Base-by-base conservation (phyloP, 164 flowering plant genomes). In the Platanus orientalis region DNA sequence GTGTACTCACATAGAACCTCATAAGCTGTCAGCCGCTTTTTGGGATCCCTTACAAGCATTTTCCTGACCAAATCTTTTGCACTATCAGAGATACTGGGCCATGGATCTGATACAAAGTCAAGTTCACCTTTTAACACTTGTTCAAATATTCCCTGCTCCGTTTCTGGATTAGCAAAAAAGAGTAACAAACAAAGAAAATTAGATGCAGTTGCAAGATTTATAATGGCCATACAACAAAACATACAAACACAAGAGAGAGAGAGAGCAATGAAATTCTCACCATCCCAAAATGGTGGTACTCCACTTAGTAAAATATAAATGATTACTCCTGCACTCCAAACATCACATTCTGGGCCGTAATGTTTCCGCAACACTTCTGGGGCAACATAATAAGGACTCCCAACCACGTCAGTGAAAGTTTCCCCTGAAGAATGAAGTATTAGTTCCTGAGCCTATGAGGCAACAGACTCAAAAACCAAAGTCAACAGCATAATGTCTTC, bases 51-150 rank as follows among this genome's bases (percentile, higher is more conserved):
- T 7, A 44, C 58, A n/a, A 71, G 73, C 73, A 71, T 71, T 55
- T 48, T 64, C 57, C 58, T 65, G n/a, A 71, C 69, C 42, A 71
- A 27, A 65, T 65, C 73, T 55, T 71, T 71, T 23, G 73, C 73
- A 60, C 73, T 50, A 0, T 60, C 62, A 10, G 73, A 71, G 56
- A 71, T 55, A 36, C 58, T 55, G 11, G 73, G 73, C 73, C 73
- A 71, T 39, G 73, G 73, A 39, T 64, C 69, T 23, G 65, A 47
- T 55, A 9, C 12, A 39, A 71, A 71, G 56, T 71, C 73, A 27
- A 71, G 61, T 7, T 65, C 57, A 10, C 73, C 73, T 24, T 54
- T 26, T 20, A 71, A 48, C 16, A 71, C 65, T 24, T 60, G 56
- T 39, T 65, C 65, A 47, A 71, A 71, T 11, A 71, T 71, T 25